Evolutionary conservation across 2,329 filamentous ascomycete species (phyloP), one percentile per base, ranked within the genome.

Genomic region (Colletotrichum coccodes): DNA sequence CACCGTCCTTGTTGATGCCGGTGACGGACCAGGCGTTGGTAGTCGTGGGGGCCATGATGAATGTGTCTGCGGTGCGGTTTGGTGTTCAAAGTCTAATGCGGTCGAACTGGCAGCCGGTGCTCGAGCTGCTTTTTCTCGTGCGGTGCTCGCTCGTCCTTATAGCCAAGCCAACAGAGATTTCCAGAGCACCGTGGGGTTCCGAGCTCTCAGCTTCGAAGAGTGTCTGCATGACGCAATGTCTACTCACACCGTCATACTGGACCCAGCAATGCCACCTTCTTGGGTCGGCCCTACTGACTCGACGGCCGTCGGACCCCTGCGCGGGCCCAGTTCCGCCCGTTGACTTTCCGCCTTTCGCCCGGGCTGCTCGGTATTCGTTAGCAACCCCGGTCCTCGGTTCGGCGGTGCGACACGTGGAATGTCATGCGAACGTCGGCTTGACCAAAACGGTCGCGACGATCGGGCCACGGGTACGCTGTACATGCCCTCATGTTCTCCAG

Each of bases 21-120:
- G 65, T 68, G 26, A 92, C 77, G 36, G 77, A 81, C 90, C 90
- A 92, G 76, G 86, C 82, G 78, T 84, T 84, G 71, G 84, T 87
- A 0, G 84, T 89, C 14, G 56, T 61, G 21, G 65, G 65, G 26
- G 65, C 54, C 65, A 68, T 68, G n/a, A 23, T 36, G 47, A 49
- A 21, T 28, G 18, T 28, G n/a, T 26, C 28, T n/a, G 3, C 32
- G 38, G 8, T 53, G 16, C 9, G 28, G 12, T 8, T 6, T 40
- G 9, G 6, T 32, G 4, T 21, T 28, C 32, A 3, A n/a, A 30
- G 46, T 30, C n/a, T 21, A 12, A 21, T 36, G 30, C n/a, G 12
- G 16, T 52, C 4, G 18, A 52, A 16, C 3, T 9, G 6, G 8
- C 6, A 23, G 9, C 30, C 34, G 26, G 4, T 34, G 12, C 3